Conservation (phyloP, 1,284 basidiomycete genomes). For the Quambalaria eucalypti region DNA sequence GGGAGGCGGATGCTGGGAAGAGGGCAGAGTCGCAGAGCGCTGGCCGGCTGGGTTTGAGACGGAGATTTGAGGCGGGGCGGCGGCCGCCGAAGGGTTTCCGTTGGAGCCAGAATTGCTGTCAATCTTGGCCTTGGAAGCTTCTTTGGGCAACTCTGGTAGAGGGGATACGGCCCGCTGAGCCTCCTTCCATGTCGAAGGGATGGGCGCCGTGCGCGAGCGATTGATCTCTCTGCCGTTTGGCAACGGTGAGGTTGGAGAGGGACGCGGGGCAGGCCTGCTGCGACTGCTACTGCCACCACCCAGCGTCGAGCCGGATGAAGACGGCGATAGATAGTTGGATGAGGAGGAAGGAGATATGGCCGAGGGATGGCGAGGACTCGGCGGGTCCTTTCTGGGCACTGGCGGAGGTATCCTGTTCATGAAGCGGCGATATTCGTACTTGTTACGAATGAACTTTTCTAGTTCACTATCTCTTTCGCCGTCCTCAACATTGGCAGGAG, state of each 20-base stretch:
- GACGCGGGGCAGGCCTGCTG: not conserved
- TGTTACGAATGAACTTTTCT: conserved; percentile 70
- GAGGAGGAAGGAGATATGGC: conserved; percentile 1
- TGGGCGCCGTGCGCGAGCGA: conserved; percentile 10
- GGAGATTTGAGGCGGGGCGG: not conserved
- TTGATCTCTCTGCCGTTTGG: not conserved
- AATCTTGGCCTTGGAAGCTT: not conserved
- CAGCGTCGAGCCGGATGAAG: conserved; percentile 4
- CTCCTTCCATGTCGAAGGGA: not conserved
- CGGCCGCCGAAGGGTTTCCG: not conserved
- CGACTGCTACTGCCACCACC: not conserved
- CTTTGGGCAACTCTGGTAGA: not conserved
- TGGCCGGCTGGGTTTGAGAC: not conserved
- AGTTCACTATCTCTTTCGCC: conserved; percentile 68
- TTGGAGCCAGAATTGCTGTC: too few relatives aligned
- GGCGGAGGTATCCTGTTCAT: conserved; percentile 26
- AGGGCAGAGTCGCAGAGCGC: not conserved
- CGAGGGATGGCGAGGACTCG: conserved; percentile 17
- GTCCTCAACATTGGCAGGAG: conserved; percentile 68
- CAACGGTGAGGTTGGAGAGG: not conserved
- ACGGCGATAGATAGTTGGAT: conserved; percentile 1
- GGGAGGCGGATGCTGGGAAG: not conserved
- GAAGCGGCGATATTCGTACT: conserved; percentile 45
- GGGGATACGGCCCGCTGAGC: not conserved
- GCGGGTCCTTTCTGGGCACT: conserved; percentile 27